Base-by-base conservation (phyloP, 2,329 filamentous ascomycete genomes). In the Cercospora sojina region DNA sequence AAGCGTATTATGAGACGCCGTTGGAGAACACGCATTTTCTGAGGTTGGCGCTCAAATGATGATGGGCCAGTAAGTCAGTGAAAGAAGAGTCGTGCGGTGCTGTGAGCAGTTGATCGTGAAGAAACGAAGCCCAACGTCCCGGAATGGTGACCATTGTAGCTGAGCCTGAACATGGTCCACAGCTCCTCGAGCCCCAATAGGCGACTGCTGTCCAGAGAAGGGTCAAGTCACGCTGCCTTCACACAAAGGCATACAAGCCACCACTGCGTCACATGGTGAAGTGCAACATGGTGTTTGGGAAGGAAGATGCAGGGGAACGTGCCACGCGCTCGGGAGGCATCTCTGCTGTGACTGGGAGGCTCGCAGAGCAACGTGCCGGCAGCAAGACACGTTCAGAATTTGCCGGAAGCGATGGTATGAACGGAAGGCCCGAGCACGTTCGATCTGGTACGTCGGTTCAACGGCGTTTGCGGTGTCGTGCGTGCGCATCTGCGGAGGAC, bases 1-100 rank as follows among this genome's bases (percentile, higher is more conserved):
- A 79, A 47, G 74, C 79, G 25, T 88, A 88, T 71, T 88, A 88
- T 74, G 80, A 85, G 13, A 87, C 83, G 35, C 84, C 84, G 5
- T 70, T 87, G 38, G 77, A 83, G 59, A 81, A 80, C 29, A 86
- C 85, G 6, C 76, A 83, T 16, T 88, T 87, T 72, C 77, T 88
- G 72, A 65, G 59, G 41, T 43, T 69, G 64, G 64, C 56, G 35
- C 38, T 70, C n/a, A 32, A 29, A 31, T 23, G 53, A 31, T 23
- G 20, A 3, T 57, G 43, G 9, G n/a, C 20, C 5, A 0, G 13
- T 3, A 6, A 7, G 5, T 51, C 20, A 27, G 12, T 4, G 13
- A 10, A 23, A 23, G 10, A 25, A 53, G 47, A 16, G 47, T 25
- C n/a, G 47, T 51, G 20, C 10, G 20, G 27, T 6, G 3, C 5